Percentiles rank a stretch among this genome's conserved stretches.
Evolutionary conservation across 805 yeast species (phyloP).

Genomic region (Starmerella bacillaris): DNA sequence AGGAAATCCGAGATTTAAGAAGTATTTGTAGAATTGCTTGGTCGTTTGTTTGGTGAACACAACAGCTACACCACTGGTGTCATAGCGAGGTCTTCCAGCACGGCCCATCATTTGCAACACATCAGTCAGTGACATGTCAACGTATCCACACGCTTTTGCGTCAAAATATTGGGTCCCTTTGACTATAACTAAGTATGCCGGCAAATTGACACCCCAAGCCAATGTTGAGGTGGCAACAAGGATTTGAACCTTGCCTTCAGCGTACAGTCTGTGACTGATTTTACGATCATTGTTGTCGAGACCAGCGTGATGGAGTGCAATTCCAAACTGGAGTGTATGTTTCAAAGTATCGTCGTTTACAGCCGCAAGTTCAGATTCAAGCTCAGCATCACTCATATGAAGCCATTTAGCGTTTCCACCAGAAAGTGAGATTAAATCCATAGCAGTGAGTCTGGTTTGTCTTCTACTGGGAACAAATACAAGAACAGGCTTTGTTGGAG

Average conservation of each 20-base stretch:
- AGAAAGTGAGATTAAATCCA: slow-evolving; percentile 59
- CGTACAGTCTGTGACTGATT: slow-evolving; percentile 52
- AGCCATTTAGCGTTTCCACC: slow-evolving; percentile 45
- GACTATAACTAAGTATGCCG: slow-evolving; percentile 61
- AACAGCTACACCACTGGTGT: slow-evolving; percentile 59
- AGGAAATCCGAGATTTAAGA: slow-evolving; percentile 62
- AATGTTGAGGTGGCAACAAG: slow-evolving; percentile 65
- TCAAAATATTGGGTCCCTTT: slow-evolving; percentile 58
- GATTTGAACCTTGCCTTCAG: slow-evolving; percentile 50
- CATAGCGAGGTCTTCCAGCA: slow-evolving; percentile 70
- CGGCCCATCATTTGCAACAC: slow-evolving; percentile 74
- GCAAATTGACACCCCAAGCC: slow-evolving; percentile 76
- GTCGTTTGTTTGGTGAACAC: slow-evolving; percentile 61
- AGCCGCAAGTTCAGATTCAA: slow-evolving; percentile 30
- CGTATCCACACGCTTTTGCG: slow-evolving; percentile 41
- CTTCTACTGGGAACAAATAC: slow-evolving; percentile 74
- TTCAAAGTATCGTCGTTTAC: slow-evolving; percentile 73
- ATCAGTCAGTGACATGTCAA: slow-evolving; percentile 70
- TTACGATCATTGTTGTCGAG: slow-evolving; percentile 54
- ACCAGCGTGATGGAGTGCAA: slow-evolving; percentile 72
- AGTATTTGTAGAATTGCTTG: slow-evolving; percentile 59
- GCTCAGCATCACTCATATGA: slow-evolving; percentile 45
- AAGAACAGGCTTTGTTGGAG: slow-evolving; percentile 67
- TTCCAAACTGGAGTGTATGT: slow-evolving; percentile 58
- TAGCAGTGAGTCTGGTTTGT: slow-evolving; percentile 64